Conservation (phyloP, 495 filamentous ascomycete species). For the Rhypophila decipiens region DNA sequence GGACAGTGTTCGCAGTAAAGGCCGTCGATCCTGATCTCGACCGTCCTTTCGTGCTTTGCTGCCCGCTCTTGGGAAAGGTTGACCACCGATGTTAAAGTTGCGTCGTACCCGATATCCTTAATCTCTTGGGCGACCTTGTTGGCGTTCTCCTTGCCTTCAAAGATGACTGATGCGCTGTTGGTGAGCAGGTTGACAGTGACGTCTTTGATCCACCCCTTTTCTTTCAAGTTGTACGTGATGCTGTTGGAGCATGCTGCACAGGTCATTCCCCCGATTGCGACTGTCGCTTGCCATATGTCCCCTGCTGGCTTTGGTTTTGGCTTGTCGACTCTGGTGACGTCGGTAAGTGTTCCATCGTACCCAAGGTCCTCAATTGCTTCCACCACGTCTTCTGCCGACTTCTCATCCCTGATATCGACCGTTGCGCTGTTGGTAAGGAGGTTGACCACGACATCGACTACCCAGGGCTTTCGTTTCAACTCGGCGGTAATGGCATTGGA, state of each 20-base stretch:
- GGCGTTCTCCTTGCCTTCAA: slow-evolving; percentile 44
- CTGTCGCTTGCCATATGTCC: slow-evolving; percentile 48
- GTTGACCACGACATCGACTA: slow-evolving; percentile 59
- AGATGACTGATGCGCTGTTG: slow-evolving; percentile 64
- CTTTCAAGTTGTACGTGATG: slow-evolving; percentile 58
- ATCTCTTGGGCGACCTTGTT: slow-evolving; percentile 61
- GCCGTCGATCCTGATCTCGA: slow-evolving; percentile 66
- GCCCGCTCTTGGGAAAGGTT: slow-evolving; percentile 16
- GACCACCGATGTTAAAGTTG: slow-evolving; percentile 48
- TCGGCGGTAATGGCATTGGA: slow-evolving; percentile 59
- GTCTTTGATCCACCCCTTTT: slow-evolving; percentile 54
- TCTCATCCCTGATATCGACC: slow-evolving; percentile 53
- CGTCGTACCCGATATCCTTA: slow-evolving; percentile 77
- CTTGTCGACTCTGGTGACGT: slow-evolving; percentile 27
- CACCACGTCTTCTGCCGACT: slow-evolving; percentile 48
- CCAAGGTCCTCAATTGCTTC: slow-evolving; percentile 75
- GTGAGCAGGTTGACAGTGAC: slow-evolving; percentile 65
- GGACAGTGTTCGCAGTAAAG: slow-evolving; percentile 89
- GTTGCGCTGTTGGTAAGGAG: slow-evolving; percentile 65
- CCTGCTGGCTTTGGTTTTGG: slow-evolving; percentile 18
- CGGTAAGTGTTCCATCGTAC: slow-evolving; percentile 63
- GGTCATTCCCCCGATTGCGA: slow-evolving; percentile 78
- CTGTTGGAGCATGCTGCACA: slow-evolving; percentile 67
- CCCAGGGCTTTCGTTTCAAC: slow-evolving; percentile 56
- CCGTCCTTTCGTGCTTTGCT: slow-evolving; percentile 41